phyloP scores from a whole-genome alignment of 2,329 filamentous ascomycete genomes.

The Amylocarpus encephaloides region DNA sequence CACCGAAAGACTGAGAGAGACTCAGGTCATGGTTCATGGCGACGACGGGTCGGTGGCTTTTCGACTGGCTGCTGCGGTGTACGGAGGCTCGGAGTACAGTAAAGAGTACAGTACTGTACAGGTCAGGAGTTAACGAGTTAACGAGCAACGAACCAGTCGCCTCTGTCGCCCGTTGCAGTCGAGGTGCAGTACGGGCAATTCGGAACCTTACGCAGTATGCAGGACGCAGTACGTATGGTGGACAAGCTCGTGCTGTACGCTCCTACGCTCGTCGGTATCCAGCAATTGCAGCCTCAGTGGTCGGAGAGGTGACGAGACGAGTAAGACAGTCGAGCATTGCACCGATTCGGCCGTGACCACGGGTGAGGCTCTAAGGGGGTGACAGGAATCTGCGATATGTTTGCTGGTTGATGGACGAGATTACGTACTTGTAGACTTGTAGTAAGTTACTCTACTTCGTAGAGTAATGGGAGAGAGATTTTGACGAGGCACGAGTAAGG shows the following conservation, averaged over 20 bases:
- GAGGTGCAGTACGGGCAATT: too few species aligned
- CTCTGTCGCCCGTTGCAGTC: too few species aligned
- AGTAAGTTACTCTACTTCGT: too few species aligned
- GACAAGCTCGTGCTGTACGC: background rate
- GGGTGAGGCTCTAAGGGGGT: background rate
- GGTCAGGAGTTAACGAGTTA: background rate
- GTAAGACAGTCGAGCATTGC: background rate
- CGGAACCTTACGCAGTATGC: too few species aligned
- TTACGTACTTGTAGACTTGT: too few species aligned
- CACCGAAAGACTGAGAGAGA: slow-evolving; percentile 85
- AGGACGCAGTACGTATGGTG: background rate
- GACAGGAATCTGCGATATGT: background rate
- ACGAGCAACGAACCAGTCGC: too few species aligned
- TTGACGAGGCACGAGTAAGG: too few species aligned
- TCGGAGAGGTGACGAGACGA: background rate
- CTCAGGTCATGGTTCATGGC: slow-evolving; percentile 87
- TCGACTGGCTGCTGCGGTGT: background rate
- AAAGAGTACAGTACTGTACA: too few species aligned
- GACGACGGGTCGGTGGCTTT: slow-evolving; percentile 15
- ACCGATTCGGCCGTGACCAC: background rate
- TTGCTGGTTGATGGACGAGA: too few species aligned
- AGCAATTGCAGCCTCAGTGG: background rate
- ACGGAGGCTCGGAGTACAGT: too few species aligned
- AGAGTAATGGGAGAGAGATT: too few species aligned
- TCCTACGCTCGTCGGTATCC: too few species aligned